Evolutionary conservation across 257 asterid genomes (phyloP).

Genomic region (Voacanga thouarsii): DNA sequence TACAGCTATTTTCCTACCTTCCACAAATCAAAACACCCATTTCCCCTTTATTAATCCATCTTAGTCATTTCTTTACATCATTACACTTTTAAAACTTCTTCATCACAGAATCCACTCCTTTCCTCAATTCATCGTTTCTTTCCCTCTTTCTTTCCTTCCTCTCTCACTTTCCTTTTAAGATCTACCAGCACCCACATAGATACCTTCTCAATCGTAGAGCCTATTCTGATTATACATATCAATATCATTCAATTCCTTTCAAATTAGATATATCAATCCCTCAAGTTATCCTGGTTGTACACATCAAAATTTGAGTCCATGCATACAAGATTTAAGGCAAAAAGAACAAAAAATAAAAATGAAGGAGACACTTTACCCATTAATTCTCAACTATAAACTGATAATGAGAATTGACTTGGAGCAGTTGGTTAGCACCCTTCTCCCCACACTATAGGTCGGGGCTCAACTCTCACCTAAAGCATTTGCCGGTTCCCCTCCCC

Average conservation of each 20-base stretch:
- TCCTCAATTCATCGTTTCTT: not conserved
- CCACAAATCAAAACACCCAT: not conserved
- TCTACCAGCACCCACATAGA: not conserved
- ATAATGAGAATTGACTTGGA: too few relatives aligned
- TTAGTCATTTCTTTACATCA: not conserved
- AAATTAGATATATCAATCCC: not conserved
- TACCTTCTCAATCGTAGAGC: not conserved
- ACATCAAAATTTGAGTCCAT: not conserved
- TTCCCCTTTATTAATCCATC: not conserved
- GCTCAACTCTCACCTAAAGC: too few relatives aligned
- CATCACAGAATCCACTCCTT: not conserved
- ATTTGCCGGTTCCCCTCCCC: too few relatives aligned
- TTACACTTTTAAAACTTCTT: not conserved
- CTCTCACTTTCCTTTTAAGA: not conserved
- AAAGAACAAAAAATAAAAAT: too few relatives aligned
- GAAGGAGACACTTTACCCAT: not conserved
- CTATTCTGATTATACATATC: not conserved
- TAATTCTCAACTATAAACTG: too few relatives aligned
- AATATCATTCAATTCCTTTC: not conserved
- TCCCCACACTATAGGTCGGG: too few relatives aligned
- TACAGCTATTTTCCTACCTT: not conserved
- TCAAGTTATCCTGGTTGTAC: not conserved
- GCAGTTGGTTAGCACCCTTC: too few relatives aligned
- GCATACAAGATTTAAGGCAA: too few relatives aligned
- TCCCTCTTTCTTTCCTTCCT: not conserved